Conservation (phyloP, 2,329 filamentous ascomycete species). For the Knufia fluminis region DNA sequence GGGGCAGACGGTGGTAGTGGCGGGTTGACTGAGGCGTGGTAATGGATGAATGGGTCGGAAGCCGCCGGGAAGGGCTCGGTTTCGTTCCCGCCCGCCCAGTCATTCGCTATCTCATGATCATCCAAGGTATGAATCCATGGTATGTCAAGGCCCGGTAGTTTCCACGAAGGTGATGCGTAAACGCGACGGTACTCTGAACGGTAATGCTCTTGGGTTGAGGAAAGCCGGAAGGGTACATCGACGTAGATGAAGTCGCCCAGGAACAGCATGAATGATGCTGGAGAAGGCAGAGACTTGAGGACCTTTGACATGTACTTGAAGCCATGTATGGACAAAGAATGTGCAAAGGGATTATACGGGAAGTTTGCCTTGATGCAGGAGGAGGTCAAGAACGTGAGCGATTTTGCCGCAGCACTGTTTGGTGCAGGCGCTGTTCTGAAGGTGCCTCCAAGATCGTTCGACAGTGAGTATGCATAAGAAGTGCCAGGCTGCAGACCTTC, state of each 20-base stretch:
- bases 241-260: constrained; percentile 42
- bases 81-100: constrained; percentile 70
- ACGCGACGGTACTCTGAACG: constrained; percentile 86
- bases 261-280: constrained; percentile 57
- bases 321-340: constrained; percentile 62
- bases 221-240: constrained; percentile 76
- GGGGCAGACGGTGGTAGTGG: constrained; percentile 50
- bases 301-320: constrained; percentile 66
- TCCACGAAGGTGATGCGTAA: constrained; percentile 94
- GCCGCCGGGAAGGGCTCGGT: constrained; percentile 72
- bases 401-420: constrained; percentile 55
- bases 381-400: constrained; percentile 83
- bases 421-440: constrained; percentile 68
- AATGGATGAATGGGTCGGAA: constrained; percentile 75
- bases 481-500: constrained; percentile 60
- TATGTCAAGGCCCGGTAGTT: constrained; percentile 54
- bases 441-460: constrained; percentile 74
- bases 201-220: constrained; percentile 64
- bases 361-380: constrained; percentile 89
- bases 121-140: constrained; percentile 97
- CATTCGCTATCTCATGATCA: constrained; percentile 92
- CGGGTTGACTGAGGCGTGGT: constrained; percentile 78
- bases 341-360: constrained; percentile 76
- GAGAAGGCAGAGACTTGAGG: constrained; percentile 59
- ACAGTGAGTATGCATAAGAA: constrained; percentile 73